phyloP scores from a whole-genome alignment of 2,329 filamentous ascomycete genomes.

The Diplocarpon rosae region DNA sequence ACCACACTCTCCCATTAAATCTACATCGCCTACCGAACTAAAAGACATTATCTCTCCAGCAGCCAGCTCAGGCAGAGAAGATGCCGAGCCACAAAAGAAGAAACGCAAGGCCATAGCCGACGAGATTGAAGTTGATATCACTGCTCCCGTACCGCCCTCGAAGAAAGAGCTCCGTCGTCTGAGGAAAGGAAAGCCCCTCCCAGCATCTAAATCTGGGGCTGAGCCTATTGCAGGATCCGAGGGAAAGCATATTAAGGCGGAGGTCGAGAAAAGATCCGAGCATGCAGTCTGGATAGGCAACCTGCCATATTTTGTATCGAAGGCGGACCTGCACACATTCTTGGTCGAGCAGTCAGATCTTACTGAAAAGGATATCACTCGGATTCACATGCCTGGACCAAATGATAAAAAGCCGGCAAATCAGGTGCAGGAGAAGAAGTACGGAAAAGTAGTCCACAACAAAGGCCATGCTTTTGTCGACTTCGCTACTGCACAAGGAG shows the following conservation, averaged over 20 bases:
- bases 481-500: slow-evolving; percentile 56
- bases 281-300: slow-evolving; percentile 96
- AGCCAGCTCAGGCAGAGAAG: not conserved
- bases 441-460: slow-evolving; percentile 39
- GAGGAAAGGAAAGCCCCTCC: slow-evolving; percentile 66
- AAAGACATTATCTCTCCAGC: not conserved
- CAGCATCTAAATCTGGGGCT: slow-evolving; percentile 32
- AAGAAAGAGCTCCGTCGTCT: slow-evolving; percentile 85
- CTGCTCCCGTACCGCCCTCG: slow-evolving; percentile 83
- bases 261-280: slow-evolving; percentile 54
- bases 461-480: slow-evolving; percentile 96
- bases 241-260: slow-evolving; percentile 29
- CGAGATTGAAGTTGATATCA: slow-evolving; percentile 82
- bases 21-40: not conserved
- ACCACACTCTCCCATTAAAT: slow-evolving; percentile 2
- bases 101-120: slow-evolving; percentile 63
- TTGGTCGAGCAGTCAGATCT: slow-evolving; percentile 63
- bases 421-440: slow-evolving; percentile 24
- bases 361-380: slow-evolving; percentile 61
- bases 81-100: slow-evolving; percentile 21
- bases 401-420: slow-evolving; percentile 31
- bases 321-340: slow-evolving; percentile 66
- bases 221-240: slow-evolving; percentile 30
- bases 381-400: slow-evolving; percentile 47
- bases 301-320: slow-evolving; percentile 70